Percentiles rank a stretch among this genome's conserved stretches.
Conservation (phyloP, 1,139 yeast genomes). For the Geotrichum phurueaensis region DNA sequence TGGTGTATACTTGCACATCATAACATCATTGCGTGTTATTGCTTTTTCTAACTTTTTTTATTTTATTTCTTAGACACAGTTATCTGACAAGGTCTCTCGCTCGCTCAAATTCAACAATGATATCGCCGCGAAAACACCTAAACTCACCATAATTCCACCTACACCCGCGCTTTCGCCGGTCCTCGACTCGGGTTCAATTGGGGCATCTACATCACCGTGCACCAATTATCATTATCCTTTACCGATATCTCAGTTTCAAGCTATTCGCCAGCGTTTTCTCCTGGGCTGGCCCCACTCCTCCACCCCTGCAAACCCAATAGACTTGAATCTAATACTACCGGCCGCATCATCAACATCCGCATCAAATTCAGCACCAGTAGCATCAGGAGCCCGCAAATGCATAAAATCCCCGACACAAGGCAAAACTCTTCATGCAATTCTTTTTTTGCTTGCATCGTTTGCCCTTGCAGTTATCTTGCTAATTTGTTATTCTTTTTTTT, state of each 20-base stretch:
- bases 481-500: constrained; percentile 11
- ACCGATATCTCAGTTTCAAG: background rate
- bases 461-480: background rate
- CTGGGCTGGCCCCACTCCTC: background rate
- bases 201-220: background rate
- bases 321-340: background rate
- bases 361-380: background rate
- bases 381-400: background rate
- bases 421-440: background rate
- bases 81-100: background rate
- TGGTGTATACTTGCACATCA: too few relatives aligned
- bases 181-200: background rate
- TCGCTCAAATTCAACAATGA: background rate
- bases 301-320: background rate
- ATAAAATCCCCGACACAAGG: background rate
- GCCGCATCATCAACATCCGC: background rate
- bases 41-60: background rate
- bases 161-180: background rate
- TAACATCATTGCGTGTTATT: background rate
- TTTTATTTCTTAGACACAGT: background rate
- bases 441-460: background rate
- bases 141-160: background rate
- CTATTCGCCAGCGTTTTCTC: background rate
- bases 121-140: background rate
- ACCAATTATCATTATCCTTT: background rate